A percentile compares a stretch with the other conserved stretches of the same genome.
phyloP scores from a whole-genome alignment of 208 protist species.

The Plasmodiophora brassicae region DNA sequence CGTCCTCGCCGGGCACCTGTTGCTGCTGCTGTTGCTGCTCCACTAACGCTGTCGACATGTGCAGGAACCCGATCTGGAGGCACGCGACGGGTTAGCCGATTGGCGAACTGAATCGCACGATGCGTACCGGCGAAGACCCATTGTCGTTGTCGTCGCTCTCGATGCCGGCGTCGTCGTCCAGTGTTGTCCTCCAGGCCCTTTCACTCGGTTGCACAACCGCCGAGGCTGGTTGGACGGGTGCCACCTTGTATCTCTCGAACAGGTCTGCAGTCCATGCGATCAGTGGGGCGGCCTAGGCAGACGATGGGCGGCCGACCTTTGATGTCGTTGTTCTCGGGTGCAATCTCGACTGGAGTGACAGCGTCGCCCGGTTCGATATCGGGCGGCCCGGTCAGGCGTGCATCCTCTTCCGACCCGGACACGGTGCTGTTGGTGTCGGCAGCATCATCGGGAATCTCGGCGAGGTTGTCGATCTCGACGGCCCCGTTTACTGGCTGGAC shows the following conservation, averaged over 20 bases:
- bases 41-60: neutral
- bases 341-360: neutral
- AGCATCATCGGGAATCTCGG: neutral
- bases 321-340: neutral
- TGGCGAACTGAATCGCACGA: neutral
- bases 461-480: constrained; percentile 17
- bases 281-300: neutral
- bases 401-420: neutral
- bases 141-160: neutral
- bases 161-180: neutral
- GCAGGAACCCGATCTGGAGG: neutral
- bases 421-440: neutral
- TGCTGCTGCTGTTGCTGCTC: neutral
- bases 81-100: neutral
- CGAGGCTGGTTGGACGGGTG: neutral
- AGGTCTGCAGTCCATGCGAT: neutral
- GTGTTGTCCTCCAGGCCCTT: neutral
- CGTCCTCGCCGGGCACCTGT: neutral
- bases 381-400: neutral
- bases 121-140: neutral
- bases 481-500: neutral
- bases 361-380: neutral
- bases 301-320: neutral
- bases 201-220: neutral
- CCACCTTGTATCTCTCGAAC: neutral